Evolutionary conservation across 129 eudicot genomes (phyloP), one percentile per base, ranked within the genome.

Genomic region (Deinandra increscens): DNA sequence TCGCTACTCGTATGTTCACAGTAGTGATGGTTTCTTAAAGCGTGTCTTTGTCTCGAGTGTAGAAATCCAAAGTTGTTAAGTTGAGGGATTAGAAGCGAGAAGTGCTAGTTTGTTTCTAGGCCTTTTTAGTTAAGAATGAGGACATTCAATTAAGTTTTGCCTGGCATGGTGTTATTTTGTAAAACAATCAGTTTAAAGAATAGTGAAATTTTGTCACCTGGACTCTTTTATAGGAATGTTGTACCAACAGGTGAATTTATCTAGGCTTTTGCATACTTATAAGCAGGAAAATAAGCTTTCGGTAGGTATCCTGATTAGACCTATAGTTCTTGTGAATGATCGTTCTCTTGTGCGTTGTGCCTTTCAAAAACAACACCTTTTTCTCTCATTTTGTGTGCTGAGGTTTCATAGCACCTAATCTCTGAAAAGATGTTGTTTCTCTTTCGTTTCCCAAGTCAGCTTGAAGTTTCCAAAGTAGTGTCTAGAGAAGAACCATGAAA

Each of bases 291-390:
- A 42, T 56, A 26, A 36, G 13, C 17, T 70, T 55, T 11, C 66
- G 26, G 42, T 56, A 42, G 66, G 43, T 70, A 6, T 43, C 75
- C 56, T 39, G 56, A 29, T 68, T 49, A 50, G 61, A 38, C 73
- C 31, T 6, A 34, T 50, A 34, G 34, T 48, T 34, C 49, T n/a
- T 3, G 31, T 33, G 66, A 6, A 39, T 66, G 8, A 46, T 46
- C 19, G 14, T 46, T 46, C 19, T 46, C 13, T 54, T 31, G 2
- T 15, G 29, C 61, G 8, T 54, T 31, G 2, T 15, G 29, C 61
- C 49, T 50, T 22, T 61, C 33, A 13, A 61, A 15, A 37, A 46
- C 20, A n/a, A n/a, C 31, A 17, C 31, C 22, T n/a, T 37, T n/a
- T 67, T 54, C 15, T 46, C 71, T 51, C 54, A 22, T 70, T 69